Evolutionary conservation across 495 filamentous ascomycete species (phyloP), one percentile per base, ranked within the genome.

Genomic region (Aspergillus bertholletiae): DNA sequence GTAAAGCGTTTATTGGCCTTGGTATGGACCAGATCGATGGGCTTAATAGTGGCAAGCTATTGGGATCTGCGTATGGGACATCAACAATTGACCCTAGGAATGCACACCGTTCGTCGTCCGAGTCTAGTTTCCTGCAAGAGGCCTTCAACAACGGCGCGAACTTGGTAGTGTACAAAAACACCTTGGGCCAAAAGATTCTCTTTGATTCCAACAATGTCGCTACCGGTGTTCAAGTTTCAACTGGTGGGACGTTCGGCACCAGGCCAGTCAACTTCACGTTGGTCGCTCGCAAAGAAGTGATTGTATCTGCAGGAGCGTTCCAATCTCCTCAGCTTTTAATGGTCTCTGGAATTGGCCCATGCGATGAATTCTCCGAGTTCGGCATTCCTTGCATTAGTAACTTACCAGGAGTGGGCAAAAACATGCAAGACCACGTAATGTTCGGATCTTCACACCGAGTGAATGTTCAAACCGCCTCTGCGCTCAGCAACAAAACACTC

Each of bases 261-360:
- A 50, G 49, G 3, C 63, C 64, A 0, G 21, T 71, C 13, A 49
- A 67, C 12, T 79, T 71, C 65, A 74, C 60, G 3, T 59, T 81
- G 2, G 55, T 44, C 2, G 80, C 81, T 7, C 64, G 53, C 2
- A 74, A 76, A 48, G 82, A 86, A 61, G 76, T 87, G 46, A 81
- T 87, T 35, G 22, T 86, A 1, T 78, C 80, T 5, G 78, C 80
- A 3, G 81, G 81, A 7, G 71, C 55, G 6, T 69, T 82, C 47
- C 66, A 73, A 8, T 73, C 74, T 21, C 77, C 80, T 1, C 76
- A 80, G 50, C 49, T 83, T 12, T 56, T 82, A 5, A 74, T 80
- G 59, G 66, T 79, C 17, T 80, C 77, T 12, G 79, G 79, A 0
- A 62, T 82, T 46, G 80, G 80, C 0, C 74, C 73, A 0, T 58